Percentiles rank a stretch among this genome's conserved stretches.
These are phyloP conservation scores for Sphagnum contortum DNA, from an alignment of 225 moss, liverwort and hornwort species.

Conservation along the genomic window DNA sequence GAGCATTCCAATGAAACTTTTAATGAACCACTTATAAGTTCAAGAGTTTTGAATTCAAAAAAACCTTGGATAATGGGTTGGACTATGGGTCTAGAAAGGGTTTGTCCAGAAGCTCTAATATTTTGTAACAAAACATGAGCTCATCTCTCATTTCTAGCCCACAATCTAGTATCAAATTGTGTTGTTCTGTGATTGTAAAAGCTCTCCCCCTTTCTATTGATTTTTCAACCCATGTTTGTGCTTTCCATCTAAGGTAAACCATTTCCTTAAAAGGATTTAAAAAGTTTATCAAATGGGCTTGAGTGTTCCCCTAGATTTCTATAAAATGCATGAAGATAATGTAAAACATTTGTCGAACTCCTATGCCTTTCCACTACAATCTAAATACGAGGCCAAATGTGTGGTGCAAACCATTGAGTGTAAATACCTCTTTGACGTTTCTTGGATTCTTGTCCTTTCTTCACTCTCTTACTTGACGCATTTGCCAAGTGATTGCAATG, in stretches of 20 bases:
- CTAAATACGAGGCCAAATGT: no score
- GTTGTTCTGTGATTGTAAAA: not conserved
- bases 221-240: not conserved
- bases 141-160: not conserved
- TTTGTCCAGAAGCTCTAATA: not conserved
- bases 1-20: not conserved
- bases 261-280: not conserved
- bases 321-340: not conserved
- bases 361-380: no score
- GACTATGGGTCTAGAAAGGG: not conserved
- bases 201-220: not conserved
- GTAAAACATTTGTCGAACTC: not conserved
- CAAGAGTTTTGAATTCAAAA: not conserved
- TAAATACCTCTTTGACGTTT: no score
- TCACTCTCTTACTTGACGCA: no score
- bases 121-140: not conserved
- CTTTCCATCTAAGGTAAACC: not conserved
- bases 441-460: no score
- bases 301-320: not conserved
- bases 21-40: not conserved
- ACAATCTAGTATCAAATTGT: not conserved
- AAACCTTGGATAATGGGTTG: not conserved
- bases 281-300: not conserved
- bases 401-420: no score
- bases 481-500: no score